phyloP scores from a whole-genome alignment of 2,329 filamentous ascomycete species.

The Trichoderma sp. region DNA sequence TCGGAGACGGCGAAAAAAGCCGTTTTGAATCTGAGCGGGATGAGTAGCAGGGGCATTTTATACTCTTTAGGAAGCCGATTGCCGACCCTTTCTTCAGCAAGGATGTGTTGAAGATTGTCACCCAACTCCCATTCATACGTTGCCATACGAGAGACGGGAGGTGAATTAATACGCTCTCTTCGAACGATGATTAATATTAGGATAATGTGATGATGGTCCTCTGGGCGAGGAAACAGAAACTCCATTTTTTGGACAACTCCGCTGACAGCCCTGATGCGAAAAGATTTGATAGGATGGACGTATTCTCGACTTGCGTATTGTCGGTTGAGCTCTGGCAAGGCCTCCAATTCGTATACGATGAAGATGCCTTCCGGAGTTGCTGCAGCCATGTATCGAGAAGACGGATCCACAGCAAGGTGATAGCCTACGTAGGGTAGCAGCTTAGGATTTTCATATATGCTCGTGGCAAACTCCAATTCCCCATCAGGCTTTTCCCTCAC shows the following conservation, averaged over 20 bases:
- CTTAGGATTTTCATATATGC: conserved; percentile 61
- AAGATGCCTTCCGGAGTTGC: conserved; percentile 72
- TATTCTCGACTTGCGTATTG: conserved; percentile 52
- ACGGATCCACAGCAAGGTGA: conserved; percentile 76
- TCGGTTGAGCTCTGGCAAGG: conserved; percentile 54
- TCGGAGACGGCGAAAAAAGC: conserved; percentile 72
- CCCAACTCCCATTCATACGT: conserved; percentile 65
- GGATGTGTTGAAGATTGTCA: conserved; percentile 51
- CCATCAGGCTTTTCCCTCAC: conserved; percentile 53
- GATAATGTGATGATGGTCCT: conserved; percentile 73
- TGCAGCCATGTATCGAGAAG: conserved; percentile 69
- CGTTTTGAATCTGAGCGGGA: conserved; percentile 71
- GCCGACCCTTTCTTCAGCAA: conserved; percentile 53
- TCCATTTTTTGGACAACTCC: conserved; percentile 85
- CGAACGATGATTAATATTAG: conserved; percentile 67
- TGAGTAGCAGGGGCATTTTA: conserved; percentile 68
- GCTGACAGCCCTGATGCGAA: conserved; percentile 54
- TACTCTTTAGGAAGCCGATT: conserved; percentile 55
- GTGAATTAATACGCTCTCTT: conserved; percentile 40
- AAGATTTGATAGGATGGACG: conserved; percentile 62
- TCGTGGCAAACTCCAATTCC: conserved; percentile 63
- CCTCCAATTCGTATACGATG: conserved; percentile 70
- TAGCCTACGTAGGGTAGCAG: conserved; percentile 63
- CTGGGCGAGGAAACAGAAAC: conserved; percentile 73
- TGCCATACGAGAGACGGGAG: conserved; percentile 52